Percentiles rank a stretch among this genome's conserved stretches.
These are phyloP conservation scores for Aspergillus aculeatus DNA, from an alignment of 2,329 filamentous ascomycete species.

Conservation along the genomic window DNA sequence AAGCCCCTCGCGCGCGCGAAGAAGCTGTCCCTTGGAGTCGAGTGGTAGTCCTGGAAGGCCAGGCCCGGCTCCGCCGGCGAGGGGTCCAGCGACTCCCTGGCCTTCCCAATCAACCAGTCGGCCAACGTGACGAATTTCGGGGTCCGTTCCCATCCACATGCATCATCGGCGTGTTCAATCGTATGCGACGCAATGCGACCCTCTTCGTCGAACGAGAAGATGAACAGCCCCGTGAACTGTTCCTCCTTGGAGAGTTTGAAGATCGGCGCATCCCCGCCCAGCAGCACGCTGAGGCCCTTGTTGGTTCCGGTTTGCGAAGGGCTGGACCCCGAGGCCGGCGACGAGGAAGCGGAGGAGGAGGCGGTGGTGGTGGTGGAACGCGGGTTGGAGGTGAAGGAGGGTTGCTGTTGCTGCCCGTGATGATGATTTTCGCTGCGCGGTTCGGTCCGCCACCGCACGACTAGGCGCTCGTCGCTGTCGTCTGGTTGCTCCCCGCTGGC, in stretches of 20 bases:
- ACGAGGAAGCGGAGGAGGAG: neutral
- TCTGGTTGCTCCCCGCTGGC: slow-evolving; percentile 28
- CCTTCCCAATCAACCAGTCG: slow-evolving; percentile 87
- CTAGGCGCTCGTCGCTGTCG: slow-evolving; percentile 67
- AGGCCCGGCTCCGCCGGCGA: slow-evolving; percentile 25
- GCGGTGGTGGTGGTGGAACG: slow-evolving; percentile 20
- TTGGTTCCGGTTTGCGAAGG: slow-evolving; percentile 36
- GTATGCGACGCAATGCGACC: slow-evolving; percentile 83
- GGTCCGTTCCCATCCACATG: slow-evolving; percentile 77
- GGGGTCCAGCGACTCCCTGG: slow-evolving; percentile 52
- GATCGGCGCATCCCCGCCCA: slow-evolving; percentile 54
- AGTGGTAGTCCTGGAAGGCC: slow-evolving; percentile 27
- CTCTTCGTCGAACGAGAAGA: slow-evolving; percentile 90
- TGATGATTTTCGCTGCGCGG: slow-evolving; percentile 33
- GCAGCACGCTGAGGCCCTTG: slow-evolving; percentile 44
- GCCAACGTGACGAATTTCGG: slow-evolving; percentile 86
- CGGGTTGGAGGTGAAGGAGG: neutral
- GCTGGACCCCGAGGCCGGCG: slow-evolving; percentile 16
- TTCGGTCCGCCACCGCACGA: slow-evolving; percentile 83
- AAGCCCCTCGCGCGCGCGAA: neutral
- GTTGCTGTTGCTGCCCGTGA: neutral
- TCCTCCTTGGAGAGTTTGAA: slow-evolving; percentile 59
- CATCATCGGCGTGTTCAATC: slow-evolving; percentile 88
- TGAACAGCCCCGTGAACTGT: slow-evolving; percentile 86
- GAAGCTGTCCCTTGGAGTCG: neutral